phyloP scores from a whole-genome alignment of 805 yeast species.

The Candida fluviatilis region DNA sequence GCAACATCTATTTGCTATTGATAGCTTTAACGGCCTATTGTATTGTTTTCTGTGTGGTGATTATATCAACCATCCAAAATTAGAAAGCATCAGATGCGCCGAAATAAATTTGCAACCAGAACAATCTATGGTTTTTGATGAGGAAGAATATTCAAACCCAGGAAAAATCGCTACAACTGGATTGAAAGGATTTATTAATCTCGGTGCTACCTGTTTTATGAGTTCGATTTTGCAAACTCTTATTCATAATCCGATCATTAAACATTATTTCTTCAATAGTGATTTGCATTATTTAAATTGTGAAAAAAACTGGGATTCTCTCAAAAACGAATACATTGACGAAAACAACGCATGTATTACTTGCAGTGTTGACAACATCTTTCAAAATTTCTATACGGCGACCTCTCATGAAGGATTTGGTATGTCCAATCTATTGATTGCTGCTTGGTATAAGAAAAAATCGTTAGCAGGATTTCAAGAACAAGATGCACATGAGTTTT shows the following conservation, averaged over 20 bases:
- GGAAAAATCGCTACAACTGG: conserved; percentile 64
- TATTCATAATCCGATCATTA: conserved; percentile 84
- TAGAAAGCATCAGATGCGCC: conserved; percentile 48
- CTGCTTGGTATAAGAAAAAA: conserved; percentile 83
- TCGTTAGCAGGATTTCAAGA: conserved; percentile 93
- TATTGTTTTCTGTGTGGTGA: conserved; percentile 79
- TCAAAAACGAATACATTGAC: conserved; percentile 21
- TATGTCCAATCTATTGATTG: conserved; percentile 71
- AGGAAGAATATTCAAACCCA: conserved; percentile 27
- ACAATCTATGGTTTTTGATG: not conserved
- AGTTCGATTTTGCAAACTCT: conserved; percentile 86
- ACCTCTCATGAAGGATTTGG: conserved; percentile 67
- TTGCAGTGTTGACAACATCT: conserved; percentile 79
- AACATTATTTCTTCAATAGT: conserved; percentile 65
- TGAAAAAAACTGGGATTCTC: conserved; percentile 17
- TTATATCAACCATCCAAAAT: conserved; percentile 57
- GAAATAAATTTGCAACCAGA: conserved; percentile 9
- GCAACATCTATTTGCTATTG: conserved; percentile 47
- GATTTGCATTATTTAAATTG: conserved; percentile 65
- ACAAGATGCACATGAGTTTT: conserved; percentile 98
- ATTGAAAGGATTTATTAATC: conserved; percentile 79
- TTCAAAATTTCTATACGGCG: conserved; percentile 68
- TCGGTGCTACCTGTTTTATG: conserved; percentile 98
- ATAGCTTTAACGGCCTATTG: conserved; percentile 61
- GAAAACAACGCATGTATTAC: conserved; percentile 58